Evolutionary conservation across 2,329 filamentous ascomycete species (phyloP).

Genomic region (Diplodia intermedia): DNA sequence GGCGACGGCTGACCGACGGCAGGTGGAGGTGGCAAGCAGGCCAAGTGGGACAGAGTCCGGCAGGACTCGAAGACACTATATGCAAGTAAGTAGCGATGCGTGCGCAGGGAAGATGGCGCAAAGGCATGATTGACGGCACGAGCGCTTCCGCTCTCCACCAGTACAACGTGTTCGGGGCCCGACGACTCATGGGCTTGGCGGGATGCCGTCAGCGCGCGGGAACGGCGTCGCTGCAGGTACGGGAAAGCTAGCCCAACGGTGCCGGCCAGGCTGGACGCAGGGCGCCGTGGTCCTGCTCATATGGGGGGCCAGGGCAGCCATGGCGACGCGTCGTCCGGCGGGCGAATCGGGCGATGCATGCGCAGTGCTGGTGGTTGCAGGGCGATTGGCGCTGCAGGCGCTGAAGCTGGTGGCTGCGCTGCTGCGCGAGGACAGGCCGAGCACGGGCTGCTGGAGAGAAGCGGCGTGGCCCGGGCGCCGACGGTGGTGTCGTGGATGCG

Average conservation of each 20-base stretch:
- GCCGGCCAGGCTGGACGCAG: slow-evolving; percentile 2
- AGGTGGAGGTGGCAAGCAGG: slow-evolving; percentile 10
- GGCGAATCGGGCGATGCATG: background rate
- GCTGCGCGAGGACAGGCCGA: slow-evolving; percentile 8
- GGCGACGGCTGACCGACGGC: background rate
- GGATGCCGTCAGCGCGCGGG: slow-evolving; percentile 25
- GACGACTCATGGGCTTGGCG: slow-evolving; percentile 17
- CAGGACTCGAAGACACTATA: slow-evolving; percentile 16
- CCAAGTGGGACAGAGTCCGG: slow-evolving; percentile 9
- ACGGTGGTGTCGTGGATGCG: slow-evolving; percentile 14
- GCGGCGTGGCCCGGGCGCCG: background rate
- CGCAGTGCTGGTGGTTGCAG: background rate
- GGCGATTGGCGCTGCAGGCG: slow-evolving; percentile 9
- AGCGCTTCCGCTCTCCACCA: slow-evolving; percentile 20
- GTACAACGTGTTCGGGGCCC: slow-evolving; percentile 21
- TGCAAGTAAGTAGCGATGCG: slow-evolving; percentile 30
- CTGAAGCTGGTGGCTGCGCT: background rate
- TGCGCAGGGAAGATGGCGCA: slow-evolving; percentile 31
- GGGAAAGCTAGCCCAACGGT: slow-evolving; percentile 25
- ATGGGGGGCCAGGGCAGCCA: background rate
- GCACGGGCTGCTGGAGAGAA: slow-evolving; percentile 10
- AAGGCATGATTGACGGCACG: slow-evolving; percentile 28
- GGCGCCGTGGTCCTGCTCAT: slow-evolving; percentile 12
- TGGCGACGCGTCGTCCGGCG: background rate
- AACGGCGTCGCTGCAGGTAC: slow-evolving; percentile 27